Conservation (phyloP, 768 basidiomycete species). For the Agaricus bisporus region DNA sequence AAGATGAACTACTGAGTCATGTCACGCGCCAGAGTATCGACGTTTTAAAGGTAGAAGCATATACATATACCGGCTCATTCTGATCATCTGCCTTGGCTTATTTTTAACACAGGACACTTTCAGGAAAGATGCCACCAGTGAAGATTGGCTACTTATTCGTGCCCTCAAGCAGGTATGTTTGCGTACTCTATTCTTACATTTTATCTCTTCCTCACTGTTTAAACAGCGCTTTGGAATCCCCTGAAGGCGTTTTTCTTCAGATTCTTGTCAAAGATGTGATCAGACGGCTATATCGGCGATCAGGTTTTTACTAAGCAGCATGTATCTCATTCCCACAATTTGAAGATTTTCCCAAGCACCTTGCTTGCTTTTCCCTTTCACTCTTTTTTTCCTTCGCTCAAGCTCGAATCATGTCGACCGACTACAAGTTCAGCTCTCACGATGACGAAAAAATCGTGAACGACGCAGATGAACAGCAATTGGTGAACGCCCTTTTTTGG, state of each 20-base stretch:
- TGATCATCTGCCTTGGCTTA: background rate
- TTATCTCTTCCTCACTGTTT: background rate
- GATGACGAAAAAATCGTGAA: slow-evolving; percentile 20
- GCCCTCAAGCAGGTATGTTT: slow-evolving; percentile 69
- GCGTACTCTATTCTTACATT: background rate
- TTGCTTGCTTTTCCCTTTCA: background rate
- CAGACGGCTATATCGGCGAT: background rate
- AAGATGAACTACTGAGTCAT: slow-evolving; percentile 88
- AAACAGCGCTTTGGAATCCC: slow-evolving; percentile 27
- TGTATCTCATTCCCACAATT: slow-evolving; percentile 1
- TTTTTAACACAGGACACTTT: slow-evolving; percentile 64
- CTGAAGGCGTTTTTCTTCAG: background rate
- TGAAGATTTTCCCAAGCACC: background rate
- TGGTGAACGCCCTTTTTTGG: slow-evolving; percentile 31
- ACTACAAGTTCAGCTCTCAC: slow-evolving; percentile 17
- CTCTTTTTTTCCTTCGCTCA: background rate
- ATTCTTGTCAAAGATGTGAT: background rate
- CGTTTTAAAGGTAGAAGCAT: slow-evolving; percentile 72
- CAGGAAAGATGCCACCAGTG: slow-evolving; percentile 80
- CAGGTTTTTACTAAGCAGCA: slow-evolving; percentile 11
- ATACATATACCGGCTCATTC: background rate
- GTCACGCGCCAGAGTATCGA: slow-evolving; percentile 93
- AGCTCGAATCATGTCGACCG: slow-evolving; percentile 14
- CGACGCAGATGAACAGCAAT: slow-evolving; percentile 38
- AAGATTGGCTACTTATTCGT: slow-evolving; percentile 93